Evolutionary conservation across 352 stramenopile genomes (phyloP).

Genomic region (Phytopythium aichiense): DNA sequence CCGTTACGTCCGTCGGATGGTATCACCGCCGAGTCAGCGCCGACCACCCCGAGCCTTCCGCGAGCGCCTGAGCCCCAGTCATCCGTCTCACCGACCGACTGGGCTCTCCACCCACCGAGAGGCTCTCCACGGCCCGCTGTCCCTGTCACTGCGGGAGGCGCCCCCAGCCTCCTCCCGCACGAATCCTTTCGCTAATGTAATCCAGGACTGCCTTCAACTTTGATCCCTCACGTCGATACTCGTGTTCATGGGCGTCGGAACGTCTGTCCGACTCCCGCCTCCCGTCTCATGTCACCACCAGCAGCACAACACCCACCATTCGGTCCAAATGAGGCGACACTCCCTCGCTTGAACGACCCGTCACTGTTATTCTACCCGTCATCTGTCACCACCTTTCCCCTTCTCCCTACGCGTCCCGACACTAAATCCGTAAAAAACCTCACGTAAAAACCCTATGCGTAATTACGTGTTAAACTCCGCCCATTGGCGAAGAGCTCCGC

Average conservation of each 20-base stretch:
- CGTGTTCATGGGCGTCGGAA: too few species aligned
- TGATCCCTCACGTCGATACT: background rate
- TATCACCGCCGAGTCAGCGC: background rate
- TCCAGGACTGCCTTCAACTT: conserved; percentile 3
- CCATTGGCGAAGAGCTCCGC: background rate
- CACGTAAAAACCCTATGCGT: background rate
- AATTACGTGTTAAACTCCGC: conserved; percentile 2
- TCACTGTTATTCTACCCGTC: background rate
- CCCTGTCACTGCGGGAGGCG: background rate
- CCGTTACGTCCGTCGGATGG: background rate
- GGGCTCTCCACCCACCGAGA: background rate
- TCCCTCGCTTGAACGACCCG: background rate
- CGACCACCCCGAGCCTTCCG: background rate
- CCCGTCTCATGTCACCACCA: background rate
- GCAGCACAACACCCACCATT: too few species aligned
- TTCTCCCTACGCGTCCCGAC: too few species aligned
- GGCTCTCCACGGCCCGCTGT: background rate
- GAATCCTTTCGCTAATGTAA: conserved; percentile 7
- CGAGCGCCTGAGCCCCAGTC: background rate
- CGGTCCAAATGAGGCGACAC: background rate
- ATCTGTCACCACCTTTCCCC: too few species aligned
- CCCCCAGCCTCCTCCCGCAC: background rate
- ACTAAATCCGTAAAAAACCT: too few species aligned
- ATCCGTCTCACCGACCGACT: too few species aligned
- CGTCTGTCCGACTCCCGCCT: background rate